phyloP scores from a whole-genome alignment of 352 stramenopile species.

The Blastocystis sp. region DNA sequence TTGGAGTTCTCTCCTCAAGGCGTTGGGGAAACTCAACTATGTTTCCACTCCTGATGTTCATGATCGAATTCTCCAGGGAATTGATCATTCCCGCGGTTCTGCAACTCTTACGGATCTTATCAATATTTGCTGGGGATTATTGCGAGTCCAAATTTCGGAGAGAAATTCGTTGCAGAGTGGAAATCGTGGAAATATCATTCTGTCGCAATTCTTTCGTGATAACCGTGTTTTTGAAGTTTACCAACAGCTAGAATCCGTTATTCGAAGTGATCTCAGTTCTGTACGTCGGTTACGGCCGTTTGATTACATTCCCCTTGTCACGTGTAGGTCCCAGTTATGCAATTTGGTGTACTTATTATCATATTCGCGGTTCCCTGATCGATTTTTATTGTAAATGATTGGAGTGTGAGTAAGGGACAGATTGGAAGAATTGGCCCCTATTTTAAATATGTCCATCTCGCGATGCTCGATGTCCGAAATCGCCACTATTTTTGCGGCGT shows the following conservation, averaged over 20 bases:
- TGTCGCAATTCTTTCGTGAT: neutral
- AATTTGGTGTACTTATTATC: conserved; percentile 34
- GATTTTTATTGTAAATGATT: neutral
- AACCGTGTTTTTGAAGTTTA: neutral
- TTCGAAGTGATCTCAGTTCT: neutral
- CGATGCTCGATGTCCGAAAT: conserved; percentile 9
- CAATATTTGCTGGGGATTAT: neutral
- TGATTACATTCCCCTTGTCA: neutral
- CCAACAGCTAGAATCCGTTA: neutral
- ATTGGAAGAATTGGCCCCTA: neutral
- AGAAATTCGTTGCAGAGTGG: neutral
- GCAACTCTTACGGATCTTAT: neutral
- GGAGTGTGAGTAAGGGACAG: neutral
- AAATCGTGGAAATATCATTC: neutral
- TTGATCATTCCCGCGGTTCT: neutral
- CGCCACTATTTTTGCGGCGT: conserved; percentile 1
- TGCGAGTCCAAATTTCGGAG: neutral
- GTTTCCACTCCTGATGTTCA: neutral
- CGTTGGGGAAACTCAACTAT: neutral
- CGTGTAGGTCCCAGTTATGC: neutral
- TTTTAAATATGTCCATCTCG: neutral
- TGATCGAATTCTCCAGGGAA: neutral
- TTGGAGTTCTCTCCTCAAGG: neutral
- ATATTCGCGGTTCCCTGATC: neutral
- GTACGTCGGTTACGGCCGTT: neutral